Conservation (phyloP, 2,329 filamentous ascomycete genomes). For the Lasiodiplodia gonubiensis region DNA sequence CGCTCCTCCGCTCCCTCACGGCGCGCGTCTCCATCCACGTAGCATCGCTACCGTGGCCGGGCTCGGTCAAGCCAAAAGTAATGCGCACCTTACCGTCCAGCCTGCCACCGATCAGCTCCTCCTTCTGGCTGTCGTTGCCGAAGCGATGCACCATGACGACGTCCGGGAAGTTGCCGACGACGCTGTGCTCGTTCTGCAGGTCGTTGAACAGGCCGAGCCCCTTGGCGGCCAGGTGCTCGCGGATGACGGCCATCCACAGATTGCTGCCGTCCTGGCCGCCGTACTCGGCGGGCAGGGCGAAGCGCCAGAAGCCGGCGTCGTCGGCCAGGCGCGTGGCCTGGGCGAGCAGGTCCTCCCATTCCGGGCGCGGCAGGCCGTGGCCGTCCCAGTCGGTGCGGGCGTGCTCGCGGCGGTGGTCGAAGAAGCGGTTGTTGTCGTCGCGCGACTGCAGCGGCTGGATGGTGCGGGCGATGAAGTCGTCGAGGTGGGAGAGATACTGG, state of each 20-base stretch:
- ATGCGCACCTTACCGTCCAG: constrained; percentile 61
- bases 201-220: constrained; percentile 68
- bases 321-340: constrained; percentile 60
- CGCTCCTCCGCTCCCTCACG: constrained; percentile 49
- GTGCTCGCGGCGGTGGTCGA: constrained; percentile 68
- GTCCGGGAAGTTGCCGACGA: constrained; percentile 68
- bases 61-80: constrained; percentile 68
- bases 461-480: constrained; percentile 61
- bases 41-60: constrained; percentile 66
- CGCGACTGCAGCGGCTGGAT: constrained; percentile 62
- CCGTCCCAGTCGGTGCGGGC: constrained; percentile 66
- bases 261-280: constrained; percentile 62
- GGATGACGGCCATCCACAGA: constrained; percentile 67
- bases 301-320: constrained; percentile 65
- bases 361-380: constrained; percentile 60
- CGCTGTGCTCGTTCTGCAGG: constrained; percentile 67
- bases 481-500: constrained; percentile 56
- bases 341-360: constrained; percentile 63
- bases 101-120: constrained; percentile 59
- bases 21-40: constrained; percentile 66
- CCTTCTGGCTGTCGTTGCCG: constrained; percentile 61
- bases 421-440: constrained; percentile 68
- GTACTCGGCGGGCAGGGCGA: constrained; percentile 62
- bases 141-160: constrained; percentile 67
- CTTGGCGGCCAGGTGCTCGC: constrained; percentile 65